Evolutionary conservation across 2,329 filamentous ascomycete species (phyloP).

Genomic region (Talaromyces sp.): DNA sequence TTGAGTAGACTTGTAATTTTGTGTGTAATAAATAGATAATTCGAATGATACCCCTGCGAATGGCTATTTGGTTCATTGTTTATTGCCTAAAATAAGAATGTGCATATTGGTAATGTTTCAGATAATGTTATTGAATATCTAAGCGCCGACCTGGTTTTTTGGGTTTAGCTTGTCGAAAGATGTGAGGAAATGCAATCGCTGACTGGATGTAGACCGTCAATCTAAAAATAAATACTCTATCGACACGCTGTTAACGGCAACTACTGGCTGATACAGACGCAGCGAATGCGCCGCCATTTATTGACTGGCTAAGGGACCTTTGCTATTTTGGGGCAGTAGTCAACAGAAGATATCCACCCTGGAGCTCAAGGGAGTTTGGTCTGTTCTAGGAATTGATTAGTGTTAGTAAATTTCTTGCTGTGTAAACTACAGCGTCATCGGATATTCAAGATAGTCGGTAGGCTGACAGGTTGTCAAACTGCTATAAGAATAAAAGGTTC

Average conservation of each 20-base stretch:
- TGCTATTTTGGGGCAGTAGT: no score
- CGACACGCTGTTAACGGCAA: background rate
- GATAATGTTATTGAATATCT: background rate
- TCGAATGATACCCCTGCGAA: background rate
- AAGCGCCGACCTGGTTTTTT: background rate
- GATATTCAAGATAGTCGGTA: no score
- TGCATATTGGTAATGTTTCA: background rate
- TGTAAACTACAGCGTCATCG: no score
- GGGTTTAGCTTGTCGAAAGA: background rate
- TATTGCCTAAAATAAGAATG: background rate
- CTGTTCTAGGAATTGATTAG: no score
- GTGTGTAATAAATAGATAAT: background rate
- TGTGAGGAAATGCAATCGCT: background rate
- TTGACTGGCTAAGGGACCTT: no score
- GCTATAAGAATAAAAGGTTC: no score
- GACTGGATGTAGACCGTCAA: background rate
- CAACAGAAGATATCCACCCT: no score
- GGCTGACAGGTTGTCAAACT: no score
- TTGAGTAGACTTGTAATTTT: background rate
- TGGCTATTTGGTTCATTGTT: background rate
- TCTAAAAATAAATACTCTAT: background rate
- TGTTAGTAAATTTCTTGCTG: no score
- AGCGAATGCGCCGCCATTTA: no score
- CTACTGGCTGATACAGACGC: background rate
- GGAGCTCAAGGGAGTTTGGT: no score